These are phyloP conservation scores for Xylaria flabelliformis DNA, from an alignment of 495 filamentous ascomycete species.

Conservation along the genomic window DNA sequence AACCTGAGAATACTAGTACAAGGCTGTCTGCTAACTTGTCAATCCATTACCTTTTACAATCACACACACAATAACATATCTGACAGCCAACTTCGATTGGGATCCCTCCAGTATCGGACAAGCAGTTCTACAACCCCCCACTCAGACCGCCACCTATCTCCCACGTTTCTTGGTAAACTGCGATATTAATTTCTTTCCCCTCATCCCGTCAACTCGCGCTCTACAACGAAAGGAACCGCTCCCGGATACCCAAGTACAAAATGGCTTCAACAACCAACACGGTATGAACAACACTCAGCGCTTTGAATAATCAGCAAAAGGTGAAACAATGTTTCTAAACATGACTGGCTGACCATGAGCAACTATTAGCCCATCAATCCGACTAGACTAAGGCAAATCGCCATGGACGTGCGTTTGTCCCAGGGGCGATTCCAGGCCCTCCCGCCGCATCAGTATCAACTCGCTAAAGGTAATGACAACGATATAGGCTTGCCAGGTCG, in stretches of 20 bases:
- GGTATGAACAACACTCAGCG: conserved; percentile 30
- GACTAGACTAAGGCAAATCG: conserved; percentile 81
- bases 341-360: conserved; percentile 18
- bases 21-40: conserved; percentile 5
- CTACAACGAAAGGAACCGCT: conserved; percentile 1
- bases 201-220: background rate
- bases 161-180: background rate
- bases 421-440: background rate
- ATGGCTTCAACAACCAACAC: conserved; percentile 43
- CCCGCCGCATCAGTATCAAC: conserved; percentile 7
- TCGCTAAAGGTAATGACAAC: conserved; percentile 21
- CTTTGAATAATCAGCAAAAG: background rate
- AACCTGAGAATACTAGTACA: conserved; percentile 2
- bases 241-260: conserved; percentile 25
- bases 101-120: background rate
- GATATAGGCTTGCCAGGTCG: conserved; percentile 78
- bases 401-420: conserved; percentile 69
- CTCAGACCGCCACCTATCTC: background rate
- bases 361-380: conserved; percentile 70
- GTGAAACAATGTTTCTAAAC: background rate
- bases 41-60: conserved; percentile 12
- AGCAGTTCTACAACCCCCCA: background rate
- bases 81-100: background rate
- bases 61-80: background rate
- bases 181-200: conserved; percentile 4